Percentiles rank a stretch among this genome's conserved stretches.
Evolutionary conservation across 202 grass and related monocot species (phyloP).

Genomic region (Carex arenaria): DNA sequence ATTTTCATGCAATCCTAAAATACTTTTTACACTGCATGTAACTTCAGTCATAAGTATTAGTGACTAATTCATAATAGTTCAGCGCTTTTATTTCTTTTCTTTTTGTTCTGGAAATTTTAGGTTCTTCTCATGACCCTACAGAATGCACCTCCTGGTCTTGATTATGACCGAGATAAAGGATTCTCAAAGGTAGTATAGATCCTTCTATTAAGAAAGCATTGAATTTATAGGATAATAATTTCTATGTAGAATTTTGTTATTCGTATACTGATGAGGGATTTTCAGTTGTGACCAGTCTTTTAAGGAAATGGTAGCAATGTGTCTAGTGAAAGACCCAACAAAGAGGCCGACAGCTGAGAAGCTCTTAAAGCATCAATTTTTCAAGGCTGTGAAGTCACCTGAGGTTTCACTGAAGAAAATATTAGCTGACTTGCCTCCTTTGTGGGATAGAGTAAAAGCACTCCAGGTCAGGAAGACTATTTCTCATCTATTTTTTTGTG

Average conservation of each 20-base stretch:
- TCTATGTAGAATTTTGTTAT: slow-evolving; percentile 24
- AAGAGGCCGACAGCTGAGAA: slow-evolving; percentile 97
- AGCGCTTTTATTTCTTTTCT: background rate
- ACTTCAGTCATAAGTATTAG: background rate
- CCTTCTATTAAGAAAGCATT: slow-evolving; percentile 43
- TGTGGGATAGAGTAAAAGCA: slow-evolving; percentile 94
- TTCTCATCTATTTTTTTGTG: slow-evolving; percentile 15
- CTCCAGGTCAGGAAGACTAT: slow-evolving; percentile 54
- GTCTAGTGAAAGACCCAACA: slow-evolving; percentile 98
- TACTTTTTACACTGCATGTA: background rate
- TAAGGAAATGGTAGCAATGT: slow-evolving; percentile 99
- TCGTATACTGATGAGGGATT: slow-evolving; percentile 55
- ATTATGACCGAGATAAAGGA: slow-evolving; percentile 95
- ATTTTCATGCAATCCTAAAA: background rate
- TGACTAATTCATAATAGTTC: background rate
- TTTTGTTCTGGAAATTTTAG: slow-evolving; percentile 34
- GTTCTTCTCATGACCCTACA: slow-evolving; percentile 99
- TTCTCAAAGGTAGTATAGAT: slow-evolving; percentile 92
- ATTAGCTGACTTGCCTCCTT: slow-evolving; percentile 74
- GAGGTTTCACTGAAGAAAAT: slow-evolving; percentile 82
- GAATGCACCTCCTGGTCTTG: slow-evolving; percentile 98
- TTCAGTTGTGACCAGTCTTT: slow-evolving; percentile 89
- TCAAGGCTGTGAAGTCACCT: slow-evolving; percentile 86
- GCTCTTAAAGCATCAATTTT: slow-evolving; percentile 95
- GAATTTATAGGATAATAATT: slow-evolving; percentile 7